A percentile compares a stretch with the other conserved stretches of the same genome.
Conservation (phyloP, 768 basidiomycete species). For the Lactarius sanguifluus region DNA sequence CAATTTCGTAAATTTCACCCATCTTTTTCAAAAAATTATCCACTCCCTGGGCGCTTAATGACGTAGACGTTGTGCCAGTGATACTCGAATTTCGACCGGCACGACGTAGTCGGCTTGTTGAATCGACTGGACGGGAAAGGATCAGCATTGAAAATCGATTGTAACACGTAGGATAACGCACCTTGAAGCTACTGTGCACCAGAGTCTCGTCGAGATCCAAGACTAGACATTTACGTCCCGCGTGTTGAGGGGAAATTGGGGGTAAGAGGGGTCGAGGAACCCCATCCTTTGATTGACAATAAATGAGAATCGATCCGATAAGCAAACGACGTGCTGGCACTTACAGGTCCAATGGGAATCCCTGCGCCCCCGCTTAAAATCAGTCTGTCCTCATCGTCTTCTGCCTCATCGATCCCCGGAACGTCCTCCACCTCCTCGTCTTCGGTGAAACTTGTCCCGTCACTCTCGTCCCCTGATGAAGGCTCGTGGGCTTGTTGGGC, state of each 20-base stretch:
- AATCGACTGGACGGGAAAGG: constrained; percentile 62
- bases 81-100: constrained; percentile 98
- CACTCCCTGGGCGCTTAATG: constrained; percentile 97
- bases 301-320: constrained; percentile 8
- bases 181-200: constrained; percentile 98
- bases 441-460: constrained; percentile 67
- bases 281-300: constrained; percentile 62
- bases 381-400: constrained; percentile 89
- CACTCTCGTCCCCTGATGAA: constrained; percentile 51
- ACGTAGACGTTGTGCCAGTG: constrained; percentile 99
- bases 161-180: constrained; percentile 36
- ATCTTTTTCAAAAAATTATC: constrained; percentile 96
- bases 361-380: constrained; percentile 92
- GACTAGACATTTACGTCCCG: constrained; percentile 91
- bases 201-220: constrained; percentile 97
- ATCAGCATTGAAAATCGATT: constrained; percentile 23
- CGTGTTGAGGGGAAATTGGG: constrained; percentile 74
- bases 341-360: constrained; percentile 88
- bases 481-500: constrained; percentile 40
- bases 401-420: constrained; percentile 54
- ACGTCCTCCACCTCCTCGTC: constrained; percentile 63
- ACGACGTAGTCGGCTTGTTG: constrained; percentile 96
- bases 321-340: constrained; percentile 35
- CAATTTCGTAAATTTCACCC: constrained; percentile 98
- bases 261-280: constrained; percentile 84